Percentiles rank a stretch among this genome's conserved stretches.
phyloP scores from a whole-genome alignment of 768 basidiomycete species.

The Mycena haematopus region DNA sequence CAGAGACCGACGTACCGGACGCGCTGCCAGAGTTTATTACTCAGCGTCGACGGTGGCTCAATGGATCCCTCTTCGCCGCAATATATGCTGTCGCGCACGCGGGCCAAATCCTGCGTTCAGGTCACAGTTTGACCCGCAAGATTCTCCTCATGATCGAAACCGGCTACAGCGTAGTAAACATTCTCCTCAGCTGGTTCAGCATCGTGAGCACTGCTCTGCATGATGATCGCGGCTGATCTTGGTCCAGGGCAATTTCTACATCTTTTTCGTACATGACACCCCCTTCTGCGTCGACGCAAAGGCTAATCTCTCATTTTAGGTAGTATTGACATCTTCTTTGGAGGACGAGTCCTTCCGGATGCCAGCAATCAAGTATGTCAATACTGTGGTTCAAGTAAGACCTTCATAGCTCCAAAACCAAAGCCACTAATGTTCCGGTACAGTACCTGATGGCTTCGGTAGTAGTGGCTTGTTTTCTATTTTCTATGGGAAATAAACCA shows the following conservation, averaged over 20 bases:
- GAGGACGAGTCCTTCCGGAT: slow-evolving; percentile 76
- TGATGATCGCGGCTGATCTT: neutral
- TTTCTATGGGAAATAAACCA: slow-evolving; percentile 96
- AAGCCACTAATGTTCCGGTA: slow-evolving; percentile 9
- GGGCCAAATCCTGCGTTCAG: slow-evolving; percentile 78
- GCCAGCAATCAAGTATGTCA: slow-evolving; percentile 71
- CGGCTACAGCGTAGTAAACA: slow-evolving; percentile 84
- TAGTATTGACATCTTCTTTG: slow-evolving; percentile 87
- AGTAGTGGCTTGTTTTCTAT: slow-evolving; percentile 88
- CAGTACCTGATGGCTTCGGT: slow-evolving; percentile 86
- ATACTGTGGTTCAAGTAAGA: slow-evolving; percentile 74
- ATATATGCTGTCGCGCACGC: slow-evolving; percentile 92
- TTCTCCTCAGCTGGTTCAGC: slow-evolving; percentile 94
- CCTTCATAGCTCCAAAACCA: neutral
- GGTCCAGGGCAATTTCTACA: slow-evolving; percentile 87
- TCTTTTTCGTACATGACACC: slow-evolving; percentile 79
- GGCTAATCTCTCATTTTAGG: slow-evolving; percentile 46
- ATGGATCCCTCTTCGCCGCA: slow-evolving; percentile 94
- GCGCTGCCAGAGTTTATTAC: slow-evolving; percentile 91
- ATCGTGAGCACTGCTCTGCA: slow-evolving; percentile 51
- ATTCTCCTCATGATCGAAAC: slow-evolving; percentile 78
- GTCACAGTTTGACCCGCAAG: slow-evolving; percentile 83
- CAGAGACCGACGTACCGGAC: slow-evolving; percentile 94
- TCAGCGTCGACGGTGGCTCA: slow-evolving; percentile 89
- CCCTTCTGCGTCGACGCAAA: neutral